These are phyloP conservation scores for Fusarium liriodendri DNA, from an alignment of 2,329 filamentous ascomycete genomes.

Conservation along the genomic window DNA sequence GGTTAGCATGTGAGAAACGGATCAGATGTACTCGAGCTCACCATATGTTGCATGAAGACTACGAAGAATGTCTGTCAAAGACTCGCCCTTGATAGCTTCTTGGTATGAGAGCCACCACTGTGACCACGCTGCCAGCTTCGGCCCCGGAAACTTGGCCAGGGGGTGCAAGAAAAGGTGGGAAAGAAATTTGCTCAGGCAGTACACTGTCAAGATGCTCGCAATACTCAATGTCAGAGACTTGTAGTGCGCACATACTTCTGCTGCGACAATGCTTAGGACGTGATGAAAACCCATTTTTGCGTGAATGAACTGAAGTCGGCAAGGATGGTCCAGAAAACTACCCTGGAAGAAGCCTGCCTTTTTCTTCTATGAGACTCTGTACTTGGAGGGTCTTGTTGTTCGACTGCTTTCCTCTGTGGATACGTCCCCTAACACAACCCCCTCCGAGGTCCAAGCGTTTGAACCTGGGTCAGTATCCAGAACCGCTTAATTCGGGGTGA, in stretches of 20 bases:
- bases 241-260: not conserved
- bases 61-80: not conserved
- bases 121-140: not conserved
- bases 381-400: not conserved
- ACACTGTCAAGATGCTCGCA: not conserved
- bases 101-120: not conserved
- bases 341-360: not conserved
- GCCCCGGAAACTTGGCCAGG: not conserved
- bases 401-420: not conserved
- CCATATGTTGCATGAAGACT: not conserved
- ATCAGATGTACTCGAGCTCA: not conserved
- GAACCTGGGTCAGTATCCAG: not conserved
- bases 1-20: not conserved
- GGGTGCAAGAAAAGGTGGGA: not conserved
- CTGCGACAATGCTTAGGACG: not conserved
- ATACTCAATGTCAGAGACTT: not conserved
- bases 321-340: not conserved
- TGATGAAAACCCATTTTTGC: not conserved
- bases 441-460: too few relatives aligned
- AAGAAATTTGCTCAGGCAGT: not conserved
- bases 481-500: too few relatives aligned
- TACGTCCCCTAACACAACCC: not conserved
- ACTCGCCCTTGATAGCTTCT: not conserved
- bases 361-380: not conserved
- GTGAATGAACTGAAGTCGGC: not conserved